Evolutionary conservation across 2,329 filamentous ascomycete species (phyloP).

Genomic region (Penicillium sp.): DNA sequence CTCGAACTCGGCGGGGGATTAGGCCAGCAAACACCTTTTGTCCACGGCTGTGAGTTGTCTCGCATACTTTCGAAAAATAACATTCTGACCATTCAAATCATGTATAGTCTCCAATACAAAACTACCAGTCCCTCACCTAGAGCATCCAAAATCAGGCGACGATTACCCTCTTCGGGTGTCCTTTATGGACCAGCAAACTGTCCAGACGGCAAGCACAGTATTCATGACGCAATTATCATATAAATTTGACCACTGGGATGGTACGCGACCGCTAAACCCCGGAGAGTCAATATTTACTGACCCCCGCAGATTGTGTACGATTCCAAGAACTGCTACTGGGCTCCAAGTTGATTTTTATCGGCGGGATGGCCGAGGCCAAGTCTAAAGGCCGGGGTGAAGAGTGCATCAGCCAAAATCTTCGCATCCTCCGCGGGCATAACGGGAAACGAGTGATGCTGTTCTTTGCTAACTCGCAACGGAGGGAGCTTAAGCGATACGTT

Average conservation of each 20-base stretch:
- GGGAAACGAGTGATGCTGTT: constrained; percentile 40
- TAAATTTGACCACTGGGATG: constrained; percentile 44
- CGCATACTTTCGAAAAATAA: not conserved
- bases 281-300: not conserved
- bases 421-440: constrained; percentile 39
- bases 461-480: constrained; percentile 46
- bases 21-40: constrained; percentile 38
- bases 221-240: constrained; percentile 45
- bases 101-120: constrained; percentile 37
- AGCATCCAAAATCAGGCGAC: constrained; percentile 40
- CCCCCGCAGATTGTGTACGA: constrained; percentile 38
- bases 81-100: not conserved
- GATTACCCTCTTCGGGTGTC: constrained; percentile 41
- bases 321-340: constrained; percentile 44
- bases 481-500: constrained; percentile 43
- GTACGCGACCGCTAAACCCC: constrained; percentile 23
- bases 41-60: constrained; percentile 41
- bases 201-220: constrained; percentile 39
- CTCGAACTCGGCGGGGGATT: constrained; percentile 41
- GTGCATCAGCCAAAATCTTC: constrained; percentile 47
- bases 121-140: constrained; percentile 44
- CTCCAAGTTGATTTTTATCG: constrained; percentile 42
- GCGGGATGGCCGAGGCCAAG: constrained; percentile 45
- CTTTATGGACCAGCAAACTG: constrained; percentile 46
- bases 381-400: constrained; percentile 48